phyloP scores from a whole-genome alignment of 345 rosid genomes.

The Sonneratia caseolaris region DNA sequence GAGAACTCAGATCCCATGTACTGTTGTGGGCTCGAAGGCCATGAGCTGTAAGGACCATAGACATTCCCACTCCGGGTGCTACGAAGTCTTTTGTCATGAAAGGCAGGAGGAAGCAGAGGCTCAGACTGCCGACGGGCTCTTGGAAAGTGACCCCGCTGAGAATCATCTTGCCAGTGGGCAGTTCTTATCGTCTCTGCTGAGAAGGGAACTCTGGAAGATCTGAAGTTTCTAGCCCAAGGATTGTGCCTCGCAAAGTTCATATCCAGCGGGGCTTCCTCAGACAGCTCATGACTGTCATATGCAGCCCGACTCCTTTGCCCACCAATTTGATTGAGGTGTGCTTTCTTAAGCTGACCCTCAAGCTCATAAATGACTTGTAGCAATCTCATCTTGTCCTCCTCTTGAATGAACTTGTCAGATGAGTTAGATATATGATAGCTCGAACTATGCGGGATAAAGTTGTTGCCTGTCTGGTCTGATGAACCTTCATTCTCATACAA shows the following conservation, averaged over 20 bases:
- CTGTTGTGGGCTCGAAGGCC: conserved; percentile 53
- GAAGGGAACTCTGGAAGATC: conserved; percentile 23
- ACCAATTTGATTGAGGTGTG: conserved; percentile 19
- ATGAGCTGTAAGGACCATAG: conserved; percentile 38
- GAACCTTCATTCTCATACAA: conserved; percentile 37
- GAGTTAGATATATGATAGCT: conserved; percentile 27
- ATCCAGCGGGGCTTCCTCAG: conserved; percentile 10
- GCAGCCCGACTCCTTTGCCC: conserved; percentile 15
- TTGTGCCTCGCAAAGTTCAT: conserved; percentile 16
- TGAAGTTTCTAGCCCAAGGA: conserved; percentile 24
- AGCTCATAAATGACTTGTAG: conserved; percentile 45
- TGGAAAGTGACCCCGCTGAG: conserved; percentile 26
- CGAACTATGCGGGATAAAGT: conserved; percentile 22
- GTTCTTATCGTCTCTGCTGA: conserved; percentile 36
- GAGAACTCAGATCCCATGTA: conserved; percentile 39
- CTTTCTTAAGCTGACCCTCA: conserved; percentile 38
- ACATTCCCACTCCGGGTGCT: conserved; percentile 18
- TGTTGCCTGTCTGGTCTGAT: conserved; percentile 35
- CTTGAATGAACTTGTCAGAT: conserved; percentile 19
- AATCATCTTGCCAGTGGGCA: conserved; percentile 23
- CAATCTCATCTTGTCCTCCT: conserved; percentile 38
- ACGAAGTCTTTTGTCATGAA: conserved; percentile 16
- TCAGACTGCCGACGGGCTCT: conserved; percentile 25
- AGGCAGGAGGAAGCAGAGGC: conserved; percentile 23
- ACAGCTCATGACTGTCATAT: conserved; percentile 14